A percentile compares a stretch with the other conserved stretches of the same genome.
Conservation (phyloP, 441 rosid species). For the Breynia disticha region DNA sequence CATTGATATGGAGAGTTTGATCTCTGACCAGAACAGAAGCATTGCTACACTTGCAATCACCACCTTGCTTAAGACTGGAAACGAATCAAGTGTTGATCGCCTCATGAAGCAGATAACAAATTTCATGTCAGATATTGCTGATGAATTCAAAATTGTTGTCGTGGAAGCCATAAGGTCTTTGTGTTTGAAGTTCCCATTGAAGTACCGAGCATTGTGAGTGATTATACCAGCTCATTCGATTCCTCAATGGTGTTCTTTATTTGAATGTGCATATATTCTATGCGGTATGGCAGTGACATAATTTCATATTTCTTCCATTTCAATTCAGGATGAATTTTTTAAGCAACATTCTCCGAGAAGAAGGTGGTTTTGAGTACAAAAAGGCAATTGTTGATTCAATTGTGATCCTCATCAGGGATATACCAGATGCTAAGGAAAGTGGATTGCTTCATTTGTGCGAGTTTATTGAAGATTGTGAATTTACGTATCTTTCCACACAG, state of each 20-base stretch:
- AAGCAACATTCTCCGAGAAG: conserved; percentile 93
- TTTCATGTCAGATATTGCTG: conserved; percentile 98
- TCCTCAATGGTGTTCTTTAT: not conserved
- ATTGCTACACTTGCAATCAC: conserved; percentile 97
- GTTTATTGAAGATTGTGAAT: conserved; percentile 99
- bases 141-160: conserved; percentile 96
- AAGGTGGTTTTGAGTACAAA: conserved; percentile 97
- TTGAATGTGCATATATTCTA: too few relatives aligned
- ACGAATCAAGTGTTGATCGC: conserved; percentile 93
- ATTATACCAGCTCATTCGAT: conserved; percentile 7
- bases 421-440: conserved; percentile 90
- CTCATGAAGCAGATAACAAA: conserved; percentile 95
- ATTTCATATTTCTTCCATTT: conserved; percentile 2
- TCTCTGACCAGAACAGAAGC: conserved; percentile 96
- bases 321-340: conserved; percentile 88
- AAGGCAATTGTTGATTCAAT: conserved; percentile 95
- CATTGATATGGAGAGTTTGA: conserved; percentile 97
- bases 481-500: conserved; percentile 97
- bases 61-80: conserved; percentile 91
- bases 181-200: conserved; percentile 90
- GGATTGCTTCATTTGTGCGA: conserved; percentile 96
- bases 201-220: conserved; percentile 83
- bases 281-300: not conserved
- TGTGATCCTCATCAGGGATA: conserved; percentile 85
- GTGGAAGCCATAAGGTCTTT: conserved; percentile 92